Evolutionary conservation across 148 eudicot genomes (phyloP), one percentile per base, ranked within the genome.

Genomic region (Vaccinium corymbosum): DNA sequence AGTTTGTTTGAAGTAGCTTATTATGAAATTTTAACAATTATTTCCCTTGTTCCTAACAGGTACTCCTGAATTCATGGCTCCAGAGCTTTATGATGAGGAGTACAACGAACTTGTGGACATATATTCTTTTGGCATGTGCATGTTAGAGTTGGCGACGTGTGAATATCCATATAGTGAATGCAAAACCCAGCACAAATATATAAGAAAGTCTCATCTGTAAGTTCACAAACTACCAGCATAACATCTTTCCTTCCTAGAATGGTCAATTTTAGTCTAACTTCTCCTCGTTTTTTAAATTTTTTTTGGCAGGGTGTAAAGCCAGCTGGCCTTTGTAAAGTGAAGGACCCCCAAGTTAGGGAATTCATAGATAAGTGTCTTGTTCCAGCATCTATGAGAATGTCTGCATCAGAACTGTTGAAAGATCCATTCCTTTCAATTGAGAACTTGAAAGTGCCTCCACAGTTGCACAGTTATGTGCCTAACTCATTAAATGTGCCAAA

Each of bases 31-130:
- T 59, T 68, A 68, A 68, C 17, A 27, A 68, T 27, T 52, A 48
- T 19, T 50, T 13, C 42, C 22, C 70, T 38, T 81, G 42, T 78
- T 82, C 76, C 29, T 83, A 7, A 19, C 87, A 93, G 98, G 98
- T 76, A 95, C 98, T 48, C 98, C 98, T 74, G 98, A 93, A 83
- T 95, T 94, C 87, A 95, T 95, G 98, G 98, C 98, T 62, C 98
- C 98, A 3, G 98, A 94, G 88, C 91, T 95, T n/a, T 94, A 92
- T 85, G 97, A 95, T 6, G 98, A 94, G 78, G 93, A 93, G 75
- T 95, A 95, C 84, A 87, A 91, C 83, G 93, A 93, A 87, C 92
- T 94, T 71, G 95, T 95, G 13, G 98, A 95, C 85, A 85, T 93
- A 82, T 95, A 95, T 92, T 89, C 98, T 17, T 95, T 95, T 62